Base-by-base conservation (phyloP, 2,329 filamentous ascomycete genomes). In the Arthroderma sp. region DNA sequence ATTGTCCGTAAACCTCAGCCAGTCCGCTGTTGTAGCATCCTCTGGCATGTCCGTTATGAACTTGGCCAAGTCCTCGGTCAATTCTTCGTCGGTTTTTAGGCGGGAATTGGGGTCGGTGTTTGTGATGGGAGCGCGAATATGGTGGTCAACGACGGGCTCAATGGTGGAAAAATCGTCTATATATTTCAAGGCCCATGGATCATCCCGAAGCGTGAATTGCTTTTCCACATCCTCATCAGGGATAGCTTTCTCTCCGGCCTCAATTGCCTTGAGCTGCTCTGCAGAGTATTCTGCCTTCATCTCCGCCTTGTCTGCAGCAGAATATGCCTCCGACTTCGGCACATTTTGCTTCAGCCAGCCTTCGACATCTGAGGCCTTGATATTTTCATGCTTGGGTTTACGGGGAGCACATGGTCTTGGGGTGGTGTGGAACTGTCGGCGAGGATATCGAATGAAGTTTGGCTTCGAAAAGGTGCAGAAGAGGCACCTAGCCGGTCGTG, bases 151-250 rank as follows among this genome's bases (percentile, higher is more conserved):
- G 54, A 88, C 78, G 56, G 89, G 88, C 66, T 88, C 82, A 61
- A 91, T 79, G 58, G 80, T 80, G 59, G 86, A 82, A 66, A 95
- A 86, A 71, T 95, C 88, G 69, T 96, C 90, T 57, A 91, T 74
- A 71, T 95, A 93, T 60, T 81, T 77, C 54, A 91, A 75, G 56
- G 78, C 77, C 77, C 88, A 87, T 7, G 83, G 79, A 68, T 95
- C 90, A 56, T 76, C 79, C 60, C 89, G 84, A 64, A 87, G 71
- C 44, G 82, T 79, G 62, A 85, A 87, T 73, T 93, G 86, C 35
- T 82, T 77, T 43, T 85, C 78, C 68, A 96, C 69, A 71, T 97
- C 88, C 63, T 83, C 77, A 8, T 85, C 76, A 67, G 86, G 79
- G 69, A 96, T 84, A 63, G 86, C 82, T 60, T 80, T 75, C 73